Percentiles rank a stretch among this genome's conserved stretches.
Conservation (phyloP, 192 early-diverging fungal species). For the Paraglomus brasilianum region DNA sequence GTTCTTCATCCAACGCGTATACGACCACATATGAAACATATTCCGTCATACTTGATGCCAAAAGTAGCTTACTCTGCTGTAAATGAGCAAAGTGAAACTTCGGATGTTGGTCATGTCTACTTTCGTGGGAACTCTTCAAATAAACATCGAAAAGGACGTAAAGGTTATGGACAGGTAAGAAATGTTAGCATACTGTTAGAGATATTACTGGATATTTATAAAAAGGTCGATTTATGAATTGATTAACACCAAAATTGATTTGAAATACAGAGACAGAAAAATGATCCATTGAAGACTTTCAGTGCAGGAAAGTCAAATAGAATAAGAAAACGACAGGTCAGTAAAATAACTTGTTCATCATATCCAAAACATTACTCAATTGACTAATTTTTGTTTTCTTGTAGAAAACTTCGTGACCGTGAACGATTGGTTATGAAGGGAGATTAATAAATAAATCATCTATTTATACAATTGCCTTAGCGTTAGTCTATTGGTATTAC, state of each 20-base stretch:
- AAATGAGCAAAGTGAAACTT: conserved; percentile 14
- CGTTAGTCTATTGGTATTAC: too few species aligned
- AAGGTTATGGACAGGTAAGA: conserved; percentile 27
- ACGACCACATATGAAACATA: conserved; percentile 87
- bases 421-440: too few species aligned
- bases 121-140: conserved; percentile 31
- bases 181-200: conserved; percentile 16
- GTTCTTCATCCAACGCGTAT: conserved; percentile 79
- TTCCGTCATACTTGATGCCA: conserved; percentile 92
- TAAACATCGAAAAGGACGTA: conserved; percentile 24
- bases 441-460: too few species aligned
- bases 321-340: conserved; percentile 2
- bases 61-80: conserved; percentile 53
- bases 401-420: too few species aligned
- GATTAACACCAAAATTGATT: neutral
- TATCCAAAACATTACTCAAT: too few species aligned
- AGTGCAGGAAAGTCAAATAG: neutral
- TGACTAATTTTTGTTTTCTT: too few species aligned
- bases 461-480: too few species aligned
- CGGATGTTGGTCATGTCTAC: conserved; percentile 47
- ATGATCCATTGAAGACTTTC: conserved; percentile 33
- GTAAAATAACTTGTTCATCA: neutral
- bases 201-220: too few species aligned
- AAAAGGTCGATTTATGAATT: neutral
- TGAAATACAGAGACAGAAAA: conserved; percentile 31